These are phyloP conservation scores for Chamaecrista fasciculata DNA, from an alignment of 306 rosid genomes.

Conservation along the genomic window DNA sequence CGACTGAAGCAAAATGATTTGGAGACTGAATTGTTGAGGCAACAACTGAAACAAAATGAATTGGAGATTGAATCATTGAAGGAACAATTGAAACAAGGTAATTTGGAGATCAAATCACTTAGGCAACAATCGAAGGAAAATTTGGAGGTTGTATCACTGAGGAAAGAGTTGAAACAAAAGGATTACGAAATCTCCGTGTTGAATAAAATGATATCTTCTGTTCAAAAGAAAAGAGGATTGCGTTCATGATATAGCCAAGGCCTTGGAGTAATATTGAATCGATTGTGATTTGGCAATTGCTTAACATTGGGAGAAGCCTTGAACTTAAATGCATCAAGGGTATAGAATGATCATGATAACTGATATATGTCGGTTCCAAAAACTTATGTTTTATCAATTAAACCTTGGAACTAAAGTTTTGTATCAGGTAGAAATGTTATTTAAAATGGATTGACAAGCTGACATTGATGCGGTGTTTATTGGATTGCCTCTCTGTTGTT, in stretches of 20 bases:
- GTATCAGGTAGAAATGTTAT: neutral
- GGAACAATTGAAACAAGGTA: slow-evolving; percentile 41
- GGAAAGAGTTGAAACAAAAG: slow-evolving; percentile 49
- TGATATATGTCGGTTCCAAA: slow-evolving; percentile 2
- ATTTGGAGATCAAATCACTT: slow-evolving; percentile 39
- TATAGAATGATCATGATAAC: neutral
- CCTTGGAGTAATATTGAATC: neutral
- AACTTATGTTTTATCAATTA: neutral
- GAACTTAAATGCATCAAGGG: neutral
- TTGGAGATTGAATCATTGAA: slow-evolving; percentile 30
- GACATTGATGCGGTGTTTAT: neutral
- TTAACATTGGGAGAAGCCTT: neutral
- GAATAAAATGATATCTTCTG: slow-evolving; percentile 37
- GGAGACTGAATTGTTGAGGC: slow-evolving; percentile 41
- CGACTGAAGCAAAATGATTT: slow-evolving; percentile 25
- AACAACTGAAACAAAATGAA: slow-evolving; percentile 27
- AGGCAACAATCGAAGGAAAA: slow-evolving; percentile 29
- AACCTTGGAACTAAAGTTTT: slow-evolving; percentile 19
- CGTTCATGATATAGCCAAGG: neutral
- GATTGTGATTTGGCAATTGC: neutral
- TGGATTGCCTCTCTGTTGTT: neutral
- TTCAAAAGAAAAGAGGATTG: neutral
- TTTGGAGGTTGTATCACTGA: slow-evolving; percentile 35
- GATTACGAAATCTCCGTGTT: slow-evolving; percentile 47
- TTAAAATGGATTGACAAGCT: neutral